Evolutionary conservation across 352 stramenopile genomes (phyloP), one percentile per base, ranked within the genome.

Genomic region (Globisporangium nagaii): DNA sequence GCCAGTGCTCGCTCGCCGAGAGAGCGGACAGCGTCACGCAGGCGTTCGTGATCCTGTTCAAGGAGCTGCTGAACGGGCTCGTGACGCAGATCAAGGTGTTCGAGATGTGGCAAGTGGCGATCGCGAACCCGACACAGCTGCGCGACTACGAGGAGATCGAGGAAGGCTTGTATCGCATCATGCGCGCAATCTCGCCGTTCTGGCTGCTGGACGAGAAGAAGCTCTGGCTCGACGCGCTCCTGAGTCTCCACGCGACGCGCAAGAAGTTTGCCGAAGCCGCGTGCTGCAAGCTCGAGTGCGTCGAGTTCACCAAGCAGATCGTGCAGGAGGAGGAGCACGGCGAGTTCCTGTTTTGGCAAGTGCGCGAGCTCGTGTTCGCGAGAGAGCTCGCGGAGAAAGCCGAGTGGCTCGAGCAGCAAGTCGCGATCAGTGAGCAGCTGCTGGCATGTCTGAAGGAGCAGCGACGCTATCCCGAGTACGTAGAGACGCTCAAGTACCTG

Each of bases 131-230:
- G 1, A 43, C 62, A 20, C 28, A 50, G 53, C 37, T 20, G 41
- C 58, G 15, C 8, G 75, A 88, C 41, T 68, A 65, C 9, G 81
- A 92, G 54, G 73, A 74, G 19, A 70, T 92, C n/a, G 75, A 88
- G 66, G 79, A 92, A 59, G 82, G 61, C 0, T 24, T 88, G 1
- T 66, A 76, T 30, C 58, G 58, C 1, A 52, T 90, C 11, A 53
- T 77, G 10, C 56, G 75, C 11, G 70, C 73, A 13, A 75, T 92
- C n/a, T 87, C 79, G 1, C 47, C 64, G 0, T 63, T 75, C 36
- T 86, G 74, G 69, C 64, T 88, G 2, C 27, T 84, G 25, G 60
- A 78, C 0, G 73, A 85, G n/a, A 88, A 88, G 41, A 62, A 66
- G 10, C 54, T 69, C 19, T 89, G 80, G 75, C 53, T 90, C 31